Conservation (phyloP, 805 yeast species). For the Sugiyamaella americana region DNA sequence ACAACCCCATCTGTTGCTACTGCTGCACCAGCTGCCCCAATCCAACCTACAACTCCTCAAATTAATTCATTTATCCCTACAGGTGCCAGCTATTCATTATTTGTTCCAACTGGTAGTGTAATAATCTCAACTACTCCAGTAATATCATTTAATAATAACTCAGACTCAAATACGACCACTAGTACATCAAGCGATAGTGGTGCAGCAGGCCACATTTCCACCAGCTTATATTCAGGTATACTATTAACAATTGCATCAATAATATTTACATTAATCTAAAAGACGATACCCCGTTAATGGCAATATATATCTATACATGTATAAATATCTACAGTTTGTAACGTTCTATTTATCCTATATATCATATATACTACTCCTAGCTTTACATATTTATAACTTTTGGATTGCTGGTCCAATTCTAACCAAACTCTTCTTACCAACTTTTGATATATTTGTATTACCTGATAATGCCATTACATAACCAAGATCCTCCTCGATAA, state of each 20-base stretch:
- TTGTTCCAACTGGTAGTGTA: neutral
- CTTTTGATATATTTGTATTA: slow-evolving; percentile 13
- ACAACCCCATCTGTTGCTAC: neutral
- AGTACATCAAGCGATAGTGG: too few species aligned
- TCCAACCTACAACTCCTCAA: neutral
- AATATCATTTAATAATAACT: too few species aligned
- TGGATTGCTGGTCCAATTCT: slow-evolving; percentile 15
- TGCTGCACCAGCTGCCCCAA: neutral
- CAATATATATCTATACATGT: neutral
- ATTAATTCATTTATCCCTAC: neutral
- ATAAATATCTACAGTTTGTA: neutral
- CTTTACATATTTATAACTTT: slow-evolving; percentile 1
- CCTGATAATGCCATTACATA: slow-evolving; percentile 27
- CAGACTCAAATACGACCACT: too few species aligned
- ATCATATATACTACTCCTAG: too few species aligned
- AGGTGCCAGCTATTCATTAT: neutral
- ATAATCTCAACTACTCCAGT: neutral
- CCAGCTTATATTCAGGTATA: too few species aligned
- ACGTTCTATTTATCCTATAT: neutral
- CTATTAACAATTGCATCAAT: neutral
- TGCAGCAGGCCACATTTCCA: too few species aligned
- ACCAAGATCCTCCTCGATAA: slow-evolving; percentile 24
- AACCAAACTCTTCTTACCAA: slow-evolving; percentile 12
- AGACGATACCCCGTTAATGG: neutral
- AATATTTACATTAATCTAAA: neutral